phyloP scores from a whole-genome alignment of 169 alveolate species.

The Plasmodium vivax region DNA sequence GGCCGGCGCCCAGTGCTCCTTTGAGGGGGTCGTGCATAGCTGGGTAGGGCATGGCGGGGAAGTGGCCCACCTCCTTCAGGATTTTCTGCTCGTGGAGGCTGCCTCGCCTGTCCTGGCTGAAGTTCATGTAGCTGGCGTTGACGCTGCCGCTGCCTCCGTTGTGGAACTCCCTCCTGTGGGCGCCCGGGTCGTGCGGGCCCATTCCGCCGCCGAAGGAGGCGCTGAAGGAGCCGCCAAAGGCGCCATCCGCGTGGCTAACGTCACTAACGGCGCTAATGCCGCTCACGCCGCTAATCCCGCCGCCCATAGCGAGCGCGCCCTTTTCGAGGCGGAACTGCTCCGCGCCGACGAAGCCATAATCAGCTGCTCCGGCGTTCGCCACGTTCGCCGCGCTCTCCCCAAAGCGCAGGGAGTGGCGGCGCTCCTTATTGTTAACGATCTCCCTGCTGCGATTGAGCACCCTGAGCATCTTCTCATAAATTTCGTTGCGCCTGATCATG shows the following conservation, averaged over 20 bases:
- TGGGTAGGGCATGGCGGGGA: neutral
- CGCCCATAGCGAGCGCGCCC: neutral
- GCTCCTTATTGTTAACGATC: neutral
- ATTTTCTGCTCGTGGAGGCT: neutral
- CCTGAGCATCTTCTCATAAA: constrained; percentile 13
- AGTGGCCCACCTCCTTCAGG: neutral
- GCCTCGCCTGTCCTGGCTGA: neutral
- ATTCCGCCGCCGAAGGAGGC: neutral
- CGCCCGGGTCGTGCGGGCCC: neutral
- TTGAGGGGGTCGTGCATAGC: neutral
- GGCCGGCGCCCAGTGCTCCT: neutral
- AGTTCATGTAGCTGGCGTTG: neutral
- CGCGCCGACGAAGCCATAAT: neutral
- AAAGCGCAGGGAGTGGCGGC: neutral
- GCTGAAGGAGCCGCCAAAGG: neutral
- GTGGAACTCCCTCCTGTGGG: neutral
- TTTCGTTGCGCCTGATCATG: constrained; percentile 30
- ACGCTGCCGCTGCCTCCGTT: neutral
- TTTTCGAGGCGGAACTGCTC: neutral
- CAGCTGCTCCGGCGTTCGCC: neutral
- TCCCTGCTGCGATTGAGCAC: neutral
- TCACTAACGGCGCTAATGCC: neutral
- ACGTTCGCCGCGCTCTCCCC: neutral
- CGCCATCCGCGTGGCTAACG: neutral
- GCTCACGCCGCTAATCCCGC: neutral